phyloP scores from a whole-genome alignment of 164 flowering plant species.

The Cinnamomum chago region DNA sequence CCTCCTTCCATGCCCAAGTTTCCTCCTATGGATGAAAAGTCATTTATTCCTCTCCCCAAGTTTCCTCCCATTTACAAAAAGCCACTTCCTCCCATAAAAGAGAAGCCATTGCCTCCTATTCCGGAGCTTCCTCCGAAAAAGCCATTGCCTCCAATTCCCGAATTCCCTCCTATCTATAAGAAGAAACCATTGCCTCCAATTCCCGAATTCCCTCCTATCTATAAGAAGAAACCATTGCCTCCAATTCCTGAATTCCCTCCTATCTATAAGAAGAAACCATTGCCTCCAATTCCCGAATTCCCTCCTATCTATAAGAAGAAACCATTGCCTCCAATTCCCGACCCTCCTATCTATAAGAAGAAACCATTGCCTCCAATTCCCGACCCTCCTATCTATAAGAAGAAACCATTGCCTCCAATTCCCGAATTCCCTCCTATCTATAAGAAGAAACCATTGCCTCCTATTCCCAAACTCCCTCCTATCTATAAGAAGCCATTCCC shows the following conservation, averaged over 20 bases:
- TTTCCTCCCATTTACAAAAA: conserved; percentile 6
- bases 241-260: no score
- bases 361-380: conserved; percentile 28
- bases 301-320: conserved; percentile 1
- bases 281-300: not conserved
- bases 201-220: rapidly evolving
- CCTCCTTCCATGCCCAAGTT: no score
- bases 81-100: no score
- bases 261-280: not conserved
- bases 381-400: not conserved
- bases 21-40: not conserved
- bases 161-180: no score
- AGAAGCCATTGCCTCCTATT: no score
- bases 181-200: no score
- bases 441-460: conserved; percentile 25
- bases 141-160: no score
- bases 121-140: no score
- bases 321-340: conserved; percentile 4
- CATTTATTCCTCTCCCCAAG: conserved; percentile 21
- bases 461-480: not conserved
- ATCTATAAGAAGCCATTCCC: conserved; percentile 4
- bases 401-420: conserved; percentile 25
- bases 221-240: no score
- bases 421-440: conserved; percentile 16
- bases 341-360: conserved; percentile 4